Base-by-base conservation (phyloP, 768 basidiomycete species). In the Lactarius sanguifluus region DNA sequence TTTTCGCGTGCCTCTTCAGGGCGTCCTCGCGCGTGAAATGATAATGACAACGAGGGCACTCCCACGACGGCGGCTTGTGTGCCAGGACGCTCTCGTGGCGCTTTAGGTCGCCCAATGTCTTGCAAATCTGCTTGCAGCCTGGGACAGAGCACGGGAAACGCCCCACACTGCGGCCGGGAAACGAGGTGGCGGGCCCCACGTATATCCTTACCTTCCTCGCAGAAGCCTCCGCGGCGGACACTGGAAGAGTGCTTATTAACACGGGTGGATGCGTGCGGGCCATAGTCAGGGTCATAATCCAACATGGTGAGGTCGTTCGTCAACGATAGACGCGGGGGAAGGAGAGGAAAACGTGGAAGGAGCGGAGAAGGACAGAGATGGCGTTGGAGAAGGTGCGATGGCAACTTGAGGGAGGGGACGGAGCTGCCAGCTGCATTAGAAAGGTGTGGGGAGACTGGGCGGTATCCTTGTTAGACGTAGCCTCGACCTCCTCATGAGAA, bases 11-110 rank as follows among this genome's bases (percentile, higher is more conserved):
- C 13, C 69, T 64, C 54, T 70, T 70, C 50, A 70, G 23, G 23
- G 69, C 69, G 25, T 70, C 69, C n/a, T 61, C 68, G 41, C 69
- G 69, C 41, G 69, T 70, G 32, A 70, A 70, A 15, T 40, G 57
- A 40, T 64, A 43, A 50, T 50, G 50, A 45, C 69, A 70, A 8
- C 67, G 59, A 25, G 20, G 57, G 55, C 69, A 70, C 43, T 61
- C 57, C 60, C 61, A 69, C 32, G 47, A 55, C 5, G 67, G 61
- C 34, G 40, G 38, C 25, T 59, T 64, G 50, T 70, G 69, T 23
- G 69, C 36, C 13, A 65, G 69, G 36, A 47, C 55, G 43, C 58
- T 61, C 56, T 69, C 52, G 58, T 70, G 69, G 23, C 69, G 67
- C 30, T 62, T 69, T 16, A 70, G 45, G 64, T 70, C 69, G 12